Conservation (phyloP, 257 asterid species). For the Solanum chiquidenum region DNA sequence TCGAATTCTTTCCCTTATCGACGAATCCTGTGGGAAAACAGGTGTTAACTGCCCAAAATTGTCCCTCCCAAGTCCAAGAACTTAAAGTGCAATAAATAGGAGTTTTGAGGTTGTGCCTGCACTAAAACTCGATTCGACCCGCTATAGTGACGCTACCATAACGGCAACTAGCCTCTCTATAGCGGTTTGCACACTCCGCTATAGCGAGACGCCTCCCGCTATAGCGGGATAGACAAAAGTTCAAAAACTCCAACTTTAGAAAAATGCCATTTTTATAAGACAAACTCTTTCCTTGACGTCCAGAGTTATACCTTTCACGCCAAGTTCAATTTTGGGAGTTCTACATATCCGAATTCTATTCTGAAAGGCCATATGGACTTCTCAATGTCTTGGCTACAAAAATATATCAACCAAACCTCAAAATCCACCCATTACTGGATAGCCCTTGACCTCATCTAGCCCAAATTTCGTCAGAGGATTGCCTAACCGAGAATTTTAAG, state of each 20-base stretch:
- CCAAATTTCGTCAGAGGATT: neutral
- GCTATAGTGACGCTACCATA: neutral
- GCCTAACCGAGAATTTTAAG: neutral
- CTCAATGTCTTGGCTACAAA: neutral
- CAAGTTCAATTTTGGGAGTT: neutral
- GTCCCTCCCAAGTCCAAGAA: neutral
- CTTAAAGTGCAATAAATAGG: neutral
- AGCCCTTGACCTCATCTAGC: neutral
- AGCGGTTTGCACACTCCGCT: rapidly evolving
- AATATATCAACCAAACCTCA: neutral
- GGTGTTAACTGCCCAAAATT: neutral
- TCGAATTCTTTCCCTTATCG: neutral
- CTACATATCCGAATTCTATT: neutral
- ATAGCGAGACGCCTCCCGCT: neutral
- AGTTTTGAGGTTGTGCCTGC: neutral
- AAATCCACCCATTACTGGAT: neutral
- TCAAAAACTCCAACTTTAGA: neutral
- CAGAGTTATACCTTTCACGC: neutral
- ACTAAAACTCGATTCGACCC: too few relatives aligned
- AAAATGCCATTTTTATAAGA: neutral
- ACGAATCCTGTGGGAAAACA: too few relatives aligned
- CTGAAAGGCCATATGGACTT: rapidly evolving
- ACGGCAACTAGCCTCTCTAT: neutral
- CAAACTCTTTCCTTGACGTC: neutral
- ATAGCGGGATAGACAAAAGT: neutral